Percentiles rank a stretch among this genome's conserved stretches.
These are phyloP conservation scores for Garcia nutans DNA, from an alignment of 345 rosid species.

Conservation along the genomic window DNA sequence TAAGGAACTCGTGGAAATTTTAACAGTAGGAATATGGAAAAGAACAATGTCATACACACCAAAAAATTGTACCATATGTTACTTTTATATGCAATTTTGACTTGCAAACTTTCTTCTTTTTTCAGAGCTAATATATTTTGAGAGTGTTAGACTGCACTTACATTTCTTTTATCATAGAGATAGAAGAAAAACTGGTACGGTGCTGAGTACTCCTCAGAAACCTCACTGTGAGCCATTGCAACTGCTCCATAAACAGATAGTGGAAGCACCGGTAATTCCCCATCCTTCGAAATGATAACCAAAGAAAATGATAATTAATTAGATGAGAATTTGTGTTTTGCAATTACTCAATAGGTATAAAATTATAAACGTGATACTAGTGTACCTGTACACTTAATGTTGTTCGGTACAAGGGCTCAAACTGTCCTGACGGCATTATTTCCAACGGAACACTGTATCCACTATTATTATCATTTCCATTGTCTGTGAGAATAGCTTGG, in stretches of 20 bases:
- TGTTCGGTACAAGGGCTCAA: slow-evolving; percentile 89
- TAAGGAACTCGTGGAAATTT: background rate
- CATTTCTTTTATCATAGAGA: slow-evolving; percentile 86
- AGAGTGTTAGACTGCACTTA: slow-evolving; percentile 29
- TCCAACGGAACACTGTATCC: slow-evolving; percentile 77
- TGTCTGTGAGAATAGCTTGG: slow-evolving; percentile 74
- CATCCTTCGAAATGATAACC: slow-evolving; percentile 52
- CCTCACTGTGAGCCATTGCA: slow-evolving; percentile 89
- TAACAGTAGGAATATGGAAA: background rate
- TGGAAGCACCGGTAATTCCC: slow-evolving; percentile 87
- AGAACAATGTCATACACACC: background rate
- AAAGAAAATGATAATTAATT: slow-evolving; percentile 2
- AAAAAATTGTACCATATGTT: background rate
- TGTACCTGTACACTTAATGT: slow-evolving; percentile 68
- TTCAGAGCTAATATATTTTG: background rate
- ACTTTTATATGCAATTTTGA: background rate
- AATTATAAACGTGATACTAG: background rate
- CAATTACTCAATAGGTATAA: background rate
- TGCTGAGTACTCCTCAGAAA: slow-evolving; percentile 83
- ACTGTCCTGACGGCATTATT: slow-evolving; percentile 86
- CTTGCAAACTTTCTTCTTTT: background rate
- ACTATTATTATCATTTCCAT: slow-evolving; percentile 43
- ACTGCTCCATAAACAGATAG: slow-evolving; percentile 83
- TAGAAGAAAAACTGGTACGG: slow-evolving; percentile 91
- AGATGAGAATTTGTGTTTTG: background rate